Evolutionary conservation across 164 flowering plant species (phyloP), one percentile per base, ranked within the genome.

Genomic region (Stephania cephalantha): DNA sequence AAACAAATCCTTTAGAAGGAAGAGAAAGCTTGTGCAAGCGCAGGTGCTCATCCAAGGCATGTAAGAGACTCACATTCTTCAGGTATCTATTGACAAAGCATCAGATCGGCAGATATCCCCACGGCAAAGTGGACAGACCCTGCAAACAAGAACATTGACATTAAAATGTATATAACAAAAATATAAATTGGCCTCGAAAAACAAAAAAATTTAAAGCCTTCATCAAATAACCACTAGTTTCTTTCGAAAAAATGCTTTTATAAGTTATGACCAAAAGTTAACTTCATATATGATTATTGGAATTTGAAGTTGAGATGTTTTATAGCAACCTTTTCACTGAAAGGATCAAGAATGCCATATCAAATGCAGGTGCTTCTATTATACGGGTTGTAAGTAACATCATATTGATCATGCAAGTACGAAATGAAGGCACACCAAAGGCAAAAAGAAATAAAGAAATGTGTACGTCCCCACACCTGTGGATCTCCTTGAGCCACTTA

Each of bases 401-500:
- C 22, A 55, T 42, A 35, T 15, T 30, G 58, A 46, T 12, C 50
- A 5, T 42, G 9, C 44, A 42, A 12, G 42, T 35, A 4, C 42
- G 10, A 22, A 66, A 35, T 46, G 69, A 2, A 46, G 45, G 18
- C 12, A 29, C 8, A 45, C 46, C 35, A 30, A 74, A 45, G 55
- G n/a, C 1, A 11, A 1, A 63, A 61, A 61, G 8, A 58, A 48
- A 18, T 66, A 20, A 29, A 31, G 31, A 17, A 68, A 58, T 22
- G 46, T 50, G 25, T 48, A 29, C 17, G 31, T n/a, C 12, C 65
- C 22, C 74, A 66, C 83, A 94, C 97, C 97, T 92, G 85, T 94
- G 98, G 78, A 94, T 88, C 85, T 94, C 97, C 82, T 92, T 94
- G 52, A 94, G 91, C 98, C 98, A 94, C 82, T 91, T 94, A 79